Conservation (phyloP, 2,329 filamentous ascomycete species). For the Aspergillus tamarii region DNA sequence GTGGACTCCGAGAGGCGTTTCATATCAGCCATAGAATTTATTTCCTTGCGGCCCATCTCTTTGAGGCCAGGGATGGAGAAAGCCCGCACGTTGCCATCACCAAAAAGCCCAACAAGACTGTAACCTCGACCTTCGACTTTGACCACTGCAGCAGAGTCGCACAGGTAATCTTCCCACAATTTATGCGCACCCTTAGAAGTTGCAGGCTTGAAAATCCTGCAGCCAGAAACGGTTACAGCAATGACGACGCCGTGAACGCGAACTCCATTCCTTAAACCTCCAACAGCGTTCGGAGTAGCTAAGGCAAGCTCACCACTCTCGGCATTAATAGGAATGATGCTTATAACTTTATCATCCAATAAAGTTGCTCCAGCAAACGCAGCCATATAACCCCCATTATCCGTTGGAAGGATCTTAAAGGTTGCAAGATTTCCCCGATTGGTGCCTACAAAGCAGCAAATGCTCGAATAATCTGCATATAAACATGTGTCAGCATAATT, state of each 20-base stretch:
- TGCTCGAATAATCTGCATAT: slow-evolving; percentile 77
- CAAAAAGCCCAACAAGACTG: slow-evolving; percentile 82
- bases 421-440: slow-evolving; percentile 81
- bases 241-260: slow-evolving; percentile 81
- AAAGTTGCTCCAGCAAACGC: slow-evolving; percentile 69
- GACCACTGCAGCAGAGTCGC: slow-evolving; percentile 77
- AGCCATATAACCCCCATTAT: slow-evolving; percentile 70
- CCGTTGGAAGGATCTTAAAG: slow-evolving; percentile 82
- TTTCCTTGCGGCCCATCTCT: slow-evolving; percentile 71
- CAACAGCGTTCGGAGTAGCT: slow-evolving; percentile 75
- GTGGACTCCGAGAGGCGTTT: slow-evolving; percentile 70
- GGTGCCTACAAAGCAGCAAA: slow-evolving; percentile 89
- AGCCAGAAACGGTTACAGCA: slow-evolving; percentile 72
- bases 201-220: slow-evolving; percentile 85
- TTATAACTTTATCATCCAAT: slow-evolving; percentile 71
- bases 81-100: slow-evolving; percentile 76
- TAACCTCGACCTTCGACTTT: slow-evolving; percentile 74
- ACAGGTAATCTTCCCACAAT: slow-evolving; percentile 80
- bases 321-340: slow-evolving; percentile 76
- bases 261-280: slow-evolving; percentile 72
- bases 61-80: slow-evolving; percentile 87
- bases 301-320: slow-evolving; percentile 75
- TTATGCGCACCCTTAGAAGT: slow-evolving; percentile 89
- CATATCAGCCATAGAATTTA: slow-evolving; percentile 71
- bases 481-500: slow-evolving; percentile 28